Evolutionary conservation across 2,329 filamentous ascomycete genomes (phyloP), one percentile per base, ranked within the genome.

Genomic region (Ceratocystiopsis brevicomis): DNA sequence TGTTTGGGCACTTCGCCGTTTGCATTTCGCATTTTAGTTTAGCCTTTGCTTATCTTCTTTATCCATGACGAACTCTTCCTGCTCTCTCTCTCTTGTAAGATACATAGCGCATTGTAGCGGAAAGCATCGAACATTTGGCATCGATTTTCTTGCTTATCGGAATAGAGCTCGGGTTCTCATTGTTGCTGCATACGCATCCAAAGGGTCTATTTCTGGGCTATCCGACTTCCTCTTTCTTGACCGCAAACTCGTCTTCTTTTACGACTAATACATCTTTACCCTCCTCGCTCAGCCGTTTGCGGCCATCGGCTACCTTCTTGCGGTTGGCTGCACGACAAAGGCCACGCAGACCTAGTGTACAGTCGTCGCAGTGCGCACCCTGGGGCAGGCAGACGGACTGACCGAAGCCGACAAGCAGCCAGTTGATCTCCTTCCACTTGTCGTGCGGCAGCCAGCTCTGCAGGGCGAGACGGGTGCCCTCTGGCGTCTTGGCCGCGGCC

Each of bases 351-450:
- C 83, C 83, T 40, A 96, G 61, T 49, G 81, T 80, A 61, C 90
- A 98, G 40, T 90, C 79, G 16, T 84, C 86, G 61, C 90, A 98
- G 51, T 71, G 75, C 49, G 78, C 68, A 0, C 81, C 83, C 1
- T 88, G 73, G 1, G 86, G 85, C 49, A 85, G 63, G 57, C 87
- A 95, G 18, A 90, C 76, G 1, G 77, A 83, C 68, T 95, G 87
- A 0, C 87, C 87, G 48, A 93, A 68, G 1, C 87, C 87, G 32
- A 95, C 87, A 36, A 95, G 68, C 58, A 94, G 61, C 62, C 79
- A 77, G 59, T 95, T 95, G 58, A 95, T 92, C 60, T 93, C 84
- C 59, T 83, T 81, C 87, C 87, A 95, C 53, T 73, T 76, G 41
- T 93, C 83, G 47, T 61, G 71, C 3, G 87, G 87, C 52, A 95